Percentiles rank a stretch among this genome's conserved stretches.
These are phyloP conservation scores for Debaryomyces sp. DNA, from an alignment of 1,139 yeast species.

Conservation along the genomic window DNA sequence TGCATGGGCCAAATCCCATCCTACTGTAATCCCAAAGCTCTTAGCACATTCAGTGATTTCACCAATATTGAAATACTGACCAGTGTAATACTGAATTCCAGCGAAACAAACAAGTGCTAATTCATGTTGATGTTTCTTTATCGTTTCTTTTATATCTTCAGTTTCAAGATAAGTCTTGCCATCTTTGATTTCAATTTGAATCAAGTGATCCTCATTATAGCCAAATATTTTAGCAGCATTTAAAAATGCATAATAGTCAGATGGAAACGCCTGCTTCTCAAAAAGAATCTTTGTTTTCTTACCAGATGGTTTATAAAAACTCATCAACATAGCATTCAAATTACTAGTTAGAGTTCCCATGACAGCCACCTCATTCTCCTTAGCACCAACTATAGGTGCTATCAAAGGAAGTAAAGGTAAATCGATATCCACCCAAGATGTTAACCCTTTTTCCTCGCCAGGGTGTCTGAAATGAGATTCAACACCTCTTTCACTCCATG, in stretches of 20 bases:
- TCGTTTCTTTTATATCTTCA: constrained; percentile 58
- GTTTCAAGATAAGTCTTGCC: constrained; percentile 63
- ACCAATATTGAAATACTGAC: constrained; percentile 78
- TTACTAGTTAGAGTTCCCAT: constrained; percentile 88
- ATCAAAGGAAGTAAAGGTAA: constrained; percentile 69
- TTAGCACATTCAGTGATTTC: constrained; percentile 62
- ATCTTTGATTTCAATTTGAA: constrained; percentile 61
- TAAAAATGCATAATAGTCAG: constrained; percentile 84
- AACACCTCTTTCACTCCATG: constrained; percentile 82
- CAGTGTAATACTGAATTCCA: constrained; percentile 91
- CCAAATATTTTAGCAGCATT: constrained; percentile 73
- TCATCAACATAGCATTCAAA: constrained; percentile 69
- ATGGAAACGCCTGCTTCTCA: constrained; percentile 88
- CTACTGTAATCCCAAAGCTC: constrained; percentile 59
- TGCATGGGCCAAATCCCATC: constrained; percentile 97
- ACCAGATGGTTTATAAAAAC: constrained; percentile 73
- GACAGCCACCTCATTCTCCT: constrained; percentile 72
- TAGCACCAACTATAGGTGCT: constrained; percentile 78
- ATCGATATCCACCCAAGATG: constrained; percentile 84
- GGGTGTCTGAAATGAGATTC: constrained; percentile 83
- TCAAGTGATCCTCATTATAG: constrained; percentile 56
- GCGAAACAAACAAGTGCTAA: constrained; percentile 79
- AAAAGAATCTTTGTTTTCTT: constrained; percentile 69
- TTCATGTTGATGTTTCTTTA: constrained; percentile 61
- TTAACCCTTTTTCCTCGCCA: constrained; percentile 36